These are phyloP conservation scores for Penicillium sp. DNA, from an alignment of 2,329 filamentous ascomycete genomes.

Conservation along the genomic window DNA sequence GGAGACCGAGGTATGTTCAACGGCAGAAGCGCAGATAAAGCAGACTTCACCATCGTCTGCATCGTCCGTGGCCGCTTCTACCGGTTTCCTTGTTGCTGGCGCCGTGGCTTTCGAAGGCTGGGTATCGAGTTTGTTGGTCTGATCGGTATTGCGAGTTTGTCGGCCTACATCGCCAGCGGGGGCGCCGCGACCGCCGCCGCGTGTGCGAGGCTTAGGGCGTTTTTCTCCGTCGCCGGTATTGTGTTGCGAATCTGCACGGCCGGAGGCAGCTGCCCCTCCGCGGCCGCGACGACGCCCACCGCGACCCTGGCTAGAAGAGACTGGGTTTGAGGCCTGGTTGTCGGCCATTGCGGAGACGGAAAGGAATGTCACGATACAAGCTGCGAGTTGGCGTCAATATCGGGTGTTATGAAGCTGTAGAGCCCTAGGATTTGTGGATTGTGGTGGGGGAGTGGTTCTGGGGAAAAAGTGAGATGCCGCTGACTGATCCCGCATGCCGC, in stretches of 20 bases:
- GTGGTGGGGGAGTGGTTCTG: constrained; percentile 13
- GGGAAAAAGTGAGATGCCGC: constrained; percentile 19
- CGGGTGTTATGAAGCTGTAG: constrained; percentile 4
- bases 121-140: constrained; percentile 12
- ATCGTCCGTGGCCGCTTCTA: constrained; percentile 38
- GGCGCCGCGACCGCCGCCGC: constrained; percentile 30
- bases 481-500: constrained; percentile 21
- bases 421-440: constrained; percentile 7
- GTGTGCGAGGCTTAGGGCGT: constrained; percentile 33
- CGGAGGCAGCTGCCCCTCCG: constrained; percentile 32
- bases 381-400: constrained; percentile 9
- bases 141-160: constrained; percentile 21
- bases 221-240: constrained; percentile 30
- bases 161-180: constrained; percentile 33
- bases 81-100: constrained; percentile 29
- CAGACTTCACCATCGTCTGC: constrained; percentile 75
- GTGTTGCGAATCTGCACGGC: constrained; percentile 27
- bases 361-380: constrained; percentile 5
- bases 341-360: constrained; percentile 28
- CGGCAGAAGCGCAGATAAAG: constrained; percentile 93
- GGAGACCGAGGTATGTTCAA: constrained; percentile 82
- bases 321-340: constrained; percentile 21
- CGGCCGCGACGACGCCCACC: constrained; percentile 41
- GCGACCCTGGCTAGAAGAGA: constrained; percentile 40
- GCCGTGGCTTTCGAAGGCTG: constrained; percentile 22